These are phyloP conservation scores for Podila epigama DNA, from an alignment of 192 early-diverging fungal species.

Conservation along the genomic window DNA sequence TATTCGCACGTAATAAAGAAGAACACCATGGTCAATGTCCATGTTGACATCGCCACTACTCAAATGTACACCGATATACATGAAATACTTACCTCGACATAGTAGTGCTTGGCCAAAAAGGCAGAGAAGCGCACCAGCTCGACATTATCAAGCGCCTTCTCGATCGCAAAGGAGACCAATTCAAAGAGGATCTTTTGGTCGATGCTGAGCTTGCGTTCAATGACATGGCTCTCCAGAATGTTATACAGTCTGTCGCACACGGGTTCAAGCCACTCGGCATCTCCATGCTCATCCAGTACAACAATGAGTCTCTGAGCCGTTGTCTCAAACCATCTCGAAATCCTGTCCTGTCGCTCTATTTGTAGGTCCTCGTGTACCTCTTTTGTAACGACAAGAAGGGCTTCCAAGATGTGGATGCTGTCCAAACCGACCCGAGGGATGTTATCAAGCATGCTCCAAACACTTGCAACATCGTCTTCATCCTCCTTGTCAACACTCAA, in stretches of 20 bases:
- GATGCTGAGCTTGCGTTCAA: conserved; percentile 28
- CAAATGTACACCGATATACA: not conserved
- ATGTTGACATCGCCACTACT: not conserved
- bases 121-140: conserved; percentile 50
- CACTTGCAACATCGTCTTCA: conserved; percentile 13
- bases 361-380: conserved; percentile 2
- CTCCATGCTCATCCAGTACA: conserved; percentile 24
- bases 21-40: not conserved
- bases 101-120: conserved; percentile 39
- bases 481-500: conserved; percentile 8
- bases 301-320: conserved; percentile 23
- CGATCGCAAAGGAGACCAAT: conserved; percentile 43
- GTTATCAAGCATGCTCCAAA: conserved; percentile 21
- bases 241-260: conserved; percentile 33
- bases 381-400: conserved; percentile 25
- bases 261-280: conserved; percentile 40
- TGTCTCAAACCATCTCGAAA: conserved; percentile 35
- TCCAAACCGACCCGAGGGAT: conserved; percentile 33
- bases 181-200: conserved; percentile 46
- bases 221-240: conserved; percentile 31
- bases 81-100: conserved; percentile 38
- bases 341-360: conserved; percentile 20
- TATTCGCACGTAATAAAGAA: not conserved
- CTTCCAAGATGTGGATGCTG: conserved; percentile 8
- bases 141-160: conserved; percentile 48